These are phyloP conservation scores for Mycena chlorophos DNA, from an alignment of 768 basidiomycete species.

Conservation along the genomic window DNA sequence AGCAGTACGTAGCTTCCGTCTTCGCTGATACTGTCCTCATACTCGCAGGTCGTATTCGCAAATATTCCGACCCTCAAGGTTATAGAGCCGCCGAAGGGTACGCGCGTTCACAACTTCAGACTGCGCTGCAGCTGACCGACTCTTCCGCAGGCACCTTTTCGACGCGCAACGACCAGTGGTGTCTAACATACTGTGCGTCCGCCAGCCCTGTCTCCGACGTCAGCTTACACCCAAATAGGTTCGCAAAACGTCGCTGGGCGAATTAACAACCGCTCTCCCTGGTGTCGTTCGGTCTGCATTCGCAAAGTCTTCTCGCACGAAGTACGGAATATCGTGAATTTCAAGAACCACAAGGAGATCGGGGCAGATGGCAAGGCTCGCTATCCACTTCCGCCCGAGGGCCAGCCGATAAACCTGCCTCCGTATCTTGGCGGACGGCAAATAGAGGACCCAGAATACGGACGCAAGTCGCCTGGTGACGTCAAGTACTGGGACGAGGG, in stretches of 20 bases:
- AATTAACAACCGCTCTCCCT: slow-evolving; percentile 48
- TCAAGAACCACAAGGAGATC: slow-evolving; percentile 44
- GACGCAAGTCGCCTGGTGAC: slow-evolving; percentile 30
- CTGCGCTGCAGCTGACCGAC: slow-evolving; percentile 5
- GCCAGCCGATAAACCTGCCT: slow-evolving; percentile 52
- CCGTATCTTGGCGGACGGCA: slow-evolving; percentile 45
- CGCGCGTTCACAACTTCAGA: slow-evolving; percentile 1
- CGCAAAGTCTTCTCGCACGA: slow-evolving; percentile 70
- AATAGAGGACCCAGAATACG: slow-evolving; percentile 31
- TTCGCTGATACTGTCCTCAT: neutral
- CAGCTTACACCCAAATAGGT: neutral
- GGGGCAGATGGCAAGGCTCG: slow-evolving; percentile 48
- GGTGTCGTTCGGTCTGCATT: slow-evolving; percentile 60
- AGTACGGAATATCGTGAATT: slow-evolving; percentile 51
- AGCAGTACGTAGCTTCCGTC: neutral
- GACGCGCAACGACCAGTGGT: slow-evolving; percentile 63
- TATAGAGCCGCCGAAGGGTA: slow-evolving; percentile 52
- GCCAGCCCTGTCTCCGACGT: neutral
- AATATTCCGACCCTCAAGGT: slow-evolving; percentile 57
- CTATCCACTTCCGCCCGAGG: slow-evolving; percentile 67
- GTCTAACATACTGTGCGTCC: slow-evolving; percentile 51
- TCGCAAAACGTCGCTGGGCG: slow-evolving; percentile 58
- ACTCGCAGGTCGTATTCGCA: slow-evolving; percentile 17
- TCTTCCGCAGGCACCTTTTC: slow-evolving; percentile 51
- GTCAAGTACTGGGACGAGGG: slow-evolving; percentile 71